Conservation (phyloP, 768 basidiomycete species). For the Sporobolomyces pararoseus region DNA sequence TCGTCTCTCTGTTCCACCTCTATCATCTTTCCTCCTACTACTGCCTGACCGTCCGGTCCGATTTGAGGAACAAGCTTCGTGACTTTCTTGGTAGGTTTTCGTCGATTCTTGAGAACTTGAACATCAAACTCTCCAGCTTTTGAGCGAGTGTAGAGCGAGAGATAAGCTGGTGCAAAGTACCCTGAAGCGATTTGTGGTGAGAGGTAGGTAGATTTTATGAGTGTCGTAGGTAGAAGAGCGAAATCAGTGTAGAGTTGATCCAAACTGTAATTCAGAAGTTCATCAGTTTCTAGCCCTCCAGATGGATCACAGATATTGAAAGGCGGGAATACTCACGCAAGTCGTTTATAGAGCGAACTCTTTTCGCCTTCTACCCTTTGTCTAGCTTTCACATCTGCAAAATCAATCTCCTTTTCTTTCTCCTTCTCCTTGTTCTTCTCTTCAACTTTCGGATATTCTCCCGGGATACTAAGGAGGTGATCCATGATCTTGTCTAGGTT, state of each 20-base stretch:
- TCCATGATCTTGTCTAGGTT: constrained; percentile 9
- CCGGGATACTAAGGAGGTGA: neutral
- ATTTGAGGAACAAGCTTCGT: neutral
- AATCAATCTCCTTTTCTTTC: constrained; percentile 22
- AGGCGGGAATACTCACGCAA: constrained; percentile 16
- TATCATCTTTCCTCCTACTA: neutral
- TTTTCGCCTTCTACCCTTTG: neutral
- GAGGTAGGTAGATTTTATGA: constrained; percentile 22
- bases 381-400: constrained; percentile 10
- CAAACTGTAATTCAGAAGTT: constrained; percentile 7
- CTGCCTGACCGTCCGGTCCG: neutral
- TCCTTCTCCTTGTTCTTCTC: neutral
- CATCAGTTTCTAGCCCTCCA: neutral
- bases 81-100: constrained; percentile 18
- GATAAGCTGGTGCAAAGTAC: constrained; percentile 4
- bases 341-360: constrained; percentile 6
- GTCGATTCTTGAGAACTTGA: constrained; percentile 21
- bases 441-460: constrained; percentile 16
- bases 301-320: too few species aligned
- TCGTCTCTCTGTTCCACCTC: constrained; percentile 7
- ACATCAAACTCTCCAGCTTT: neutral
- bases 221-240: constrained; percentile 12
- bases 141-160: neutral
- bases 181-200: constrained; percentile 10
- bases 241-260: constrained; percentile 35